These are phyloP conservation scores for Lobosporangium transversale DNA, from an alignment of 192 early-diverging fungal species.

Conservation along the genomic window DNA sequence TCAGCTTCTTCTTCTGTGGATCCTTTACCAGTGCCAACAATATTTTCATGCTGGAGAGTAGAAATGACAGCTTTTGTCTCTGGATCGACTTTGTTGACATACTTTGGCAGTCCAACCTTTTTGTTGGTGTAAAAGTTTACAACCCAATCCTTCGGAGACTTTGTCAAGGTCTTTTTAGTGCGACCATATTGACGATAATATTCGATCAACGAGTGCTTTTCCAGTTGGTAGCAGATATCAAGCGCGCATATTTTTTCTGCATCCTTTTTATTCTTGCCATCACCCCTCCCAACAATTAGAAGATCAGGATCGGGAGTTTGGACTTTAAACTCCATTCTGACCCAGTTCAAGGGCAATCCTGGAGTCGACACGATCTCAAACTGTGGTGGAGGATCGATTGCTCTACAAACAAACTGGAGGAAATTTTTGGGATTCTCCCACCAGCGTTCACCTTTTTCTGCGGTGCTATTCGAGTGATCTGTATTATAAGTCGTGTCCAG, in stretches of 20 bases:
- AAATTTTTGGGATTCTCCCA: slow-evolving; percentile 53
- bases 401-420: slow-evolving; percentile 41
- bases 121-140: slow-evolving; percentile 52
- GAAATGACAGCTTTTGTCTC: slow-evolving; percentile 18
- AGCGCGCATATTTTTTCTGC: slow-evolving; percentile 53
- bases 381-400: slow-evolving; percentile 43
- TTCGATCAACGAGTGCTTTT: slow-evolving; percentile 46
- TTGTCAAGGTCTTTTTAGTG: slow-evolving; percentile 39
- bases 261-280: slow-evolving; percentile 56
- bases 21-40: slow-evolving; percentile 52
- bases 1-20: slow-evolving; percentile 47
- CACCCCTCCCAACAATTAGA: slow-evolving; percentile 42
- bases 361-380: slow-evolving; percentile 29
- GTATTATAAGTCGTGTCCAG: slow-evolving; percentile 44
- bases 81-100: slow-evolving; percentile 34
- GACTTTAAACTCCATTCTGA: slow-evolving; percentile 46
- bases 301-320: slow-evolving; percentile 42
- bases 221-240: slow-evolving; percentile 48
- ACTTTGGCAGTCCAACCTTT: slow-evolving; percentile 40
- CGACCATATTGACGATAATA: slow-evolving; percentile 53
- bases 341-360: slow-evolving; percentile 46
- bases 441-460: slow-evolving; percentile 52
- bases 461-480: slow-evolving; percentile 22
- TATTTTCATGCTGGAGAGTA: slow-evolving; percentile 37
- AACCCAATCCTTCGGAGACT: slow-evolving; percentile 51